A percentile compares a stretch with the other conserved stretches of the same genome.
These are phyloP conservation scores for Pseudophaeomoniella oleicola DNA, from an alignment of 2,329 filamentous ascomycete species.

Conservation along the genomic window DNA sequence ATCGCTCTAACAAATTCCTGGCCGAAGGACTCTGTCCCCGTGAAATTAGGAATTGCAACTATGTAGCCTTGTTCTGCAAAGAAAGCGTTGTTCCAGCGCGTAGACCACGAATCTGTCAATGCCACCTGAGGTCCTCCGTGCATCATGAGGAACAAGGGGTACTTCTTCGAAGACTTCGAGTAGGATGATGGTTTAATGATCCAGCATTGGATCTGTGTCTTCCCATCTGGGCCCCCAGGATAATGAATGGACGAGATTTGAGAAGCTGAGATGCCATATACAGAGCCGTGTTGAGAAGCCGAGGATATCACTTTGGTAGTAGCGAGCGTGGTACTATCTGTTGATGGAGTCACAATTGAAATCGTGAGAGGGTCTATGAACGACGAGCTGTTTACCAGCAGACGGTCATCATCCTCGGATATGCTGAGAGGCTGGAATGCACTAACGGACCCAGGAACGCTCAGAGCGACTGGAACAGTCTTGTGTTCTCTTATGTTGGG, in stretches of 20 bases:
- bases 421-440: neutral
- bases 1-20: slow-evolving; percentile 67
- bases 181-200: slow-evolving; percentile 40
- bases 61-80: slow-evolving; percentile 83
- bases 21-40: slow-evolving; percentile 70
- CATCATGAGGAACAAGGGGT: slow-evolving; percentile 65
- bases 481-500: too few relatives aligned
- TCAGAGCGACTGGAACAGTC: neutral
- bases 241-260: neutral
- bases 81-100: slow-evolving; percentile 72
- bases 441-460: neutral
- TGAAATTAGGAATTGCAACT: slow-evolving; percentile 68
- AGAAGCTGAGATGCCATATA: neutral
- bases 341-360: neutral
- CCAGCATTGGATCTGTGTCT: slow-evolving; percentile 23
- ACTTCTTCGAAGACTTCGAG: slow-evolving; percentile 50
- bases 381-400: neutral
- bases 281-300: neutral
- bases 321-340: neutral
- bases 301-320: neutral
- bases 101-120: slow-evolving; percentile 64
- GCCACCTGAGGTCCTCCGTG: slow-evolving; percentile 72
- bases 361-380: neutral
- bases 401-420: neutral
- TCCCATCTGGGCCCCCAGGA: neutral